These are phyloP conservation scores for Hibiscus trionum DNA, from an alignment of 345 rosid species.

Conservation along the genomic window DNA sequence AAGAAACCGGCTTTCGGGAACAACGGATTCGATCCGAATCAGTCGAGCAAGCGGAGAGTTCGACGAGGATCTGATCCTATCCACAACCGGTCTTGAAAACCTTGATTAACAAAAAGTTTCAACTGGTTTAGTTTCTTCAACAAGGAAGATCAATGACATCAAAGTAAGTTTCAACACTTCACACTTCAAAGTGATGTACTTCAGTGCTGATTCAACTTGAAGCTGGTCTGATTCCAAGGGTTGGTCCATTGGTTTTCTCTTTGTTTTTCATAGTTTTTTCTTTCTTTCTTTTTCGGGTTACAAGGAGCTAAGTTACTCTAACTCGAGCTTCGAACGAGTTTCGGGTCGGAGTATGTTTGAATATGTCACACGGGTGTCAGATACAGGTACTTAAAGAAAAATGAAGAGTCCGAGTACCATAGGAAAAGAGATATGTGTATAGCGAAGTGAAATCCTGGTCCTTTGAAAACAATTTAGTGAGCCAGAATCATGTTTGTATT, in stretches of 20 bases:
- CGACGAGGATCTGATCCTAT: constrained; percentile 83
- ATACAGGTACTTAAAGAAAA: background rate
- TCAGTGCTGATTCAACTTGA: background rate
- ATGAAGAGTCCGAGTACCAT: background rate
- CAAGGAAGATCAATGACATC: constrained; percentile 10
- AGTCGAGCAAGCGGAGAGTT: constrained; percentile 63
- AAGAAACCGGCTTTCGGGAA: constrained; percentile 27
- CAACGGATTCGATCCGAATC: constrained; percentile 39
- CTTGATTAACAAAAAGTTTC: background rate
- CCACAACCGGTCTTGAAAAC: constrained; percentile 54
- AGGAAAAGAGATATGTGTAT: constrained; percentile 30
- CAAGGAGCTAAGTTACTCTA: background rate
- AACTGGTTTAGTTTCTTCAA: constrained; percentile 15
- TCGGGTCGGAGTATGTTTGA: background rate
- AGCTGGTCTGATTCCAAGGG: constrained; percentile 15
- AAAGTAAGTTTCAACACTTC: constrained; percentile 18
- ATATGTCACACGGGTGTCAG: background rate
- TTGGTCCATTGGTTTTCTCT: constrained; percentile 33
- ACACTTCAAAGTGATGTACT: constrained; percentile 5
- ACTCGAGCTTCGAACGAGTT: background rate
- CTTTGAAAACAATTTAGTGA: constrained; percentile 20
- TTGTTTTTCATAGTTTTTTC: constrained; percentile 13
- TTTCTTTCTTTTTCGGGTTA: background rate
- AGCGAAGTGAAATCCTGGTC: constrained; percentile 23
- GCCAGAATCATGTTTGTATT: constrained; percentile 23